Percentiles rank a stretch among this genome's conserved stretches.
phyloP scores from a whole-genome alignment of 441 rosid species.

The Eruca vesicaria region DNA sequence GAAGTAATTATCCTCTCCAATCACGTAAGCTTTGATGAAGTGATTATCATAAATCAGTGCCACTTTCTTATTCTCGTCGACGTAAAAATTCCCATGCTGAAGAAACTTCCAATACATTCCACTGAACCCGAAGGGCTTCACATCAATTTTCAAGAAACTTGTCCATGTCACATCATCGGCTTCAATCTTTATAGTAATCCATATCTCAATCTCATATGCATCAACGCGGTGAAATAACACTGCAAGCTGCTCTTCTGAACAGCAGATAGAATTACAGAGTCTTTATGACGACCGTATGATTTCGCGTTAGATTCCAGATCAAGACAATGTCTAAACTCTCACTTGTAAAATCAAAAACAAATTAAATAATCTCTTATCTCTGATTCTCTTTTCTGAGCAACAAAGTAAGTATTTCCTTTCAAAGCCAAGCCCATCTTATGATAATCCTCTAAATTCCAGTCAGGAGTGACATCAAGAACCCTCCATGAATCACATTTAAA shows the following conservation, averaged over 20 bases:
- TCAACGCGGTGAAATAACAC: no score
- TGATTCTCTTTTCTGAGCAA: not conserved
- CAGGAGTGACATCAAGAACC: not conserved
- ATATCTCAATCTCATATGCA: no score
- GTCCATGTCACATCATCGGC: no score
- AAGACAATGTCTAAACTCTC: not conserved
- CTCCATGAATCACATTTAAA: not conserved
- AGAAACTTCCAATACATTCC: no score
- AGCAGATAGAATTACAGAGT: no score
- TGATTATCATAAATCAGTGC: no score
- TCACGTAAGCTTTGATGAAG: not conserved
- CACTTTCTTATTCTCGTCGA: no score
- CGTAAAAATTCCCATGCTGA: no score
- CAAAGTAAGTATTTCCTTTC: not conserved
- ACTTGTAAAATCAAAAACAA: not conserved
- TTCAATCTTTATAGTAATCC: no score
- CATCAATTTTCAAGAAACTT: no score
- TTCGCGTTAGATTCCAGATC: not conserved
- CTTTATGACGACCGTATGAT: not conserved
- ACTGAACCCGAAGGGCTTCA: no score
- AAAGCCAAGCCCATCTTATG: not conserved
- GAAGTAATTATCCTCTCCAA: not conserved
- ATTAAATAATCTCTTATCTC: not conserved
- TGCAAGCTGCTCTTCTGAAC: no score
- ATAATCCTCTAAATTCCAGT: not conserved